Percentiles rank a stretch among this genome's conserved stretches.
phyloP scores from a whole-genome alignment of 257 asterid species.

The Forsythia viridissima region DNA sequence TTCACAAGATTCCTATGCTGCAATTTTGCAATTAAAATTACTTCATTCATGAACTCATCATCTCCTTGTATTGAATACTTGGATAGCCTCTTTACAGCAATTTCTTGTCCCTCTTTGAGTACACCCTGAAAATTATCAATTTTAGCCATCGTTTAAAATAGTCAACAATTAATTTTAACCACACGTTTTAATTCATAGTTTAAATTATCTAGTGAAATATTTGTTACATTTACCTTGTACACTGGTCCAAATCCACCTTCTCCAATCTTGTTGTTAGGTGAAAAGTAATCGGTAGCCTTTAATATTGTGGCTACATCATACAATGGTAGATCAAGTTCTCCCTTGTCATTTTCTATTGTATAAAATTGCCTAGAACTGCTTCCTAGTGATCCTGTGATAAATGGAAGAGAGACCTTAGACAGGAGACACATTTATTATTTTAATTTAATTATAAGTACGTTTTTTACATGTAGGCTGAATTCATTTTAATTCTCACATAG shows the following conservation, averaged over 20 bases:
- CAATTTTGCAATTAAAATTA: constrained; percentile 15
- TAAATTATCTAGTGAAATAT: neutral
- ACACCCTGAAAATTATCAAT: constrained; percentile 23
- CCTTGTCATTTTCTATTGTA: neutral
- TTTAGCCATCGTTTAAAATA: neutral
- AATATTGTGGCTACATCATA: constrained; percentile 18
- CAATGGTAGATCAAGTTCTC: constrained; percentile 20
- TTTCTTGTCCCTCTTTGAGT: constrained; percentile 16
- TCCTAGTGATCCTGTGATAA: constrained; percentile 4
- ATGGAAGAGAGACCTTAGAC: neutral
- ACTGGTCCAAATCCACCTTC: constrained; percentile 36
- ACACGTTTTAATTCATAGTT: neutral
- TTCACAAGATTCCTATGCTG: constrained; percentile 31
- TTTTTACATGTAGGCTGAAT: neutral
- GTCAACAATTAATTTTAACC: too few relatives aligned
- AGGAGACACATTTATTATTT: neutral
- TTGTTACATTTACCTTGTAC: constrained; percentile 16
- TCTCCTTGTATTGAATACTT: constrained; percentile 29
- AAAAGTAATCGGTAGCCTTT: constrained; percentile 26
- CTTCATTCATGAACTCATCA: constrained; percentile 32
- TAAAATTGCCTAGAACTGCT: neutral
- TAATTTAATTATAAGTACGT: neutral
- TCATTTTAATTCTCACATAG: too few relatives aligned
- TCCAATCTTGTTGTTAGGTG: constrained; percentile 23
- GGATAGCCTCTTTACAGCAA: constrained; percentile 34